A percentile compares a stretch with the other conserved stretches of the same genome.
Evolutionary conservation across 371 early-diverging fungal genomes (phyloP).

Genomic region (Apophysomyces sp.): DNA sequence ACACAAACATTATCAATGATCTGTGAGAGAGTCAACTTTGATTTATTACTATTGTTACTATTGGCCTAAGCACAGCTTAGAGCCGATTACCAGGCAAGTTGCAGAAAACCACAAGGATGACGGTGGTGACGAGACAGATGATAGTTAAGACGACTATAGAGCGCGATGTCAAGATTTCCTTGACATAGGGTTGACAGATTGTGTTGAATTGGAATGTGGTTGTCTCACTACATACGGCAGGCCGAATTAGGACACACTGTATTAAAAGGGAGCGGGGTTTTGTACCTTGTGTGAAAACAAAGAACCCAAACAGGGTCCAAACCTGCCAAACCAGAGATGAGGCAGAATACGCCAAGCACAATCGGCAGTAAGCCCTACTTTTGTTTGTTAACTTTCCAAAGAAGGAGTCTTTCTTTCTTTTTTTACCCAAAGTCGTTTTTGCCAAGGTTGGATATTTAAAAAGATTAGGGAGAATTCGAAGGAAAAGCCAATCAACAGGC

Average conservation of each 20-base stretch:
- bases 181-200: conserved; percentile 32
- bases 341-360: conserved; percentile 32
- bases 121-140: conserved; percentile 15
- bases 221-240: conserved; percentile 30
- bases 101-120: conserved; percentile 31
- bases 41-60: too few relatives aligned
- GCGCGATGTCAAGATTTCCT: conserved; percentile 22
- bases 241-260: neutral
- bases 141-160: conserved; percentile 12
- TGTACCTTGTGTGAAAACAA: conserved; percentile 40
- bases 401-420: neutral
- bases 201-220: conserved; percentile 39
- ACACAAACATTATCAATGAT: too few relatives aligned
- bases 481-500: conserved; percentile 56
- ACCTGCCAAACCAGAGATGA: conserved; percentile 34
- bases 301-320: conserved; percentile 49
- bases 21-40: too few relatives aligned
- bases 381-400: neutral
- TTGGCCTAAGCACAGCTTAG: conserved; percentile 7
- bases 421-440: conserved; percentile 56
- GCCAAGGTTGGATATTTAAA: conserved; percentile 51
- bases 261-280: neutral
- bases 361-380: conserved; percentile 47
- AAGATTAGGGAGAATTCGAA: conserved; percentile 60
- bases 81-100: conserved; percentile 35